A percentile compares a stretch with the other conserved stretches of the same genome.
These are phyloP conservation scores for Ichthyophthirius multifiliis DNA, from an alignment of 169 alveolate genomes.

Conservation along the genomic window DNA sequence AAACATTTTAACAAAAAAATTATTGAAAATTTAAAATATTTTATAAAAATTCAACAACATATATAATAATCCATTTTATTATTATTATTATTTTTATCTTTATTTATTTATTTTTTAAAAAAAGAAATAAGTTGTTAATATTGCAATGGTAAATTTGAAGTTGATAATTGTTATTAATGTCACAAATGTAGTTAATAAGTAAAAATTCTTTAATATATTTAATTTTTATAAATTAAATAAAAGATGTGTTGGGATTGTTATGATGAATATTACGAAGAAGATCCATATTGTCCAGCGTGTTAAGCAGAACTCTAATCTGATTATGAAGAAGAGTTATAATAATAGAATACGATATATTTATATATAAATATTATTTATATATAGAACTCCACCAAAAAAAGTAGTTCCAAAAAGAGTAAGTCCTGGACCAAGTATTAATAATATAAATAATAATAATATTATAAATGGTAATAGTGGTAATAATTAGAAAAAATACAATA, in stretches of 20 bases:
- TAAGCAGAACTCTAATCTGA: background rate
- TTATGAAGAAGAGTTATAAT: constrained; percentile 1
- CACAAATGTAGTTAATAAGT: background rate
- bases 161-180: background rate
- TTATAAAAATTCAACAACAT: no score
- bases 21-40: no score
- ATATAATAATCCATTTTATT: no score
- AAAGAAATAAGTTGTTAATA: background rate
- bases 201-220: background rate
- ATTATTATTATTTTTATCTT: no score
- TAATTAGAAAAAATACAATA: background rate
- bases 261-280: background rate
- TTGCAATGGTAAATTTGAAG: background rate
- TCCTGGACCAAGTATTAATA: no score
- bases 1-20: no score
- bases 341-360: background rate
- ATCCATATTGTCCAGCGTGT: background rate
- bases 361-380: background rate
- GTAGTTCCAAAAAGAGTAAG: no score
- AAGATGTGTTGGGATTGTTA: constrained; percentile 10
- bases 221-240: background rate
- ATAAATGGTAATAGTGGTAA: background rate
- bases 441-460: no score
- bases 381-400: no score
- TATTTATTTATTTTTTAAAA: no score